Evolutionary conservation across 2,329 filamentous ascomycete genomes (phyloP), one percentile per base, ranked within the genome.

Genomic region (Zymoseptoria crescenta): DNA sequence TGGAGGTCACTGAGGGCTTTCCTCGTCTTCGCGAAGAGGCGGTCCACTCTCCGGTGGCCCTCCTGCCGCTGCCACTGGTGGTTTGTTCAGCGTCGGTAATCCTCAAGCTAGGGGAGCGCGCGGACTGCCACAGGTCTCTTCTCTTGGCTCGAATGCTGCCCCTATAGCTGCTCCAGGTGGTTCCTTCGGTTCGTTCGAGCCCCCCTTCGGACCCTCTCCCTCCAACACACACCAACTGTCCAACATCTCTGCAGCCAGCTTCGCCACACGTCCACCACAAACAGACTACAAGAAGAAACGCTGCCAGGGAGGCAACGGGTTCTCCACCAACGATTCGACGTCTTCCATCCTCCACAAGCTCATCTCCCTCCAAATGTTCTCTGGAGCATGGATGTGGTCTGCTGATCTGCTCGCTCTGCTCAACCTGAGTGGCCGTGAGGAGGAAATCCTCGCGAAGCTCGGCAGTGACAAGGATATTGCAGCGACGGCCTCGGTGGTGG

Each of bases 301-400:
- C n/a, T 3, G 3, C 35, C 35, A 13, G 7, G 35, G 13, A 45
- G 35, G 35, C 10, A 45, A 45, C 6, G 3, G 5, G 13, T 45
- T n/a, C 35, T 45, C n/a, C 16, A 13, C 35, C n/a, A 16, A 45
- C 16, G 13, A 41, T 2, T 16, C 13, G 16, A 13, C 35, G 3
- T 13, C 16, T 6, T 16, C 13, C 35, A 13, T 45, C n/a, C 35
- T 83, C 41, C 69, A 78, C 10, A 64, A 63, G 0, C 66, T 88
- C 1, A 81, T 87, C 4, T 65, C 65, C 0, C 71, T 83, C 3
- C 86, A 88, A 68, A 72, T 72, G 0, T 86, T 84, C 61, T 73
- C 79, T 1, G 84, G 84, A 0, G 75, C 68, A 16, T 87, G 83
- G 83, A 52, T 58, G 0, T 77, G 73, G 70, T 70, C 59, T 0